These are phyloP conservation scores for Amanita rubescens DNA, from an alignment of 768 basidiomycete species.

Conservation along the genomic window DNA sequence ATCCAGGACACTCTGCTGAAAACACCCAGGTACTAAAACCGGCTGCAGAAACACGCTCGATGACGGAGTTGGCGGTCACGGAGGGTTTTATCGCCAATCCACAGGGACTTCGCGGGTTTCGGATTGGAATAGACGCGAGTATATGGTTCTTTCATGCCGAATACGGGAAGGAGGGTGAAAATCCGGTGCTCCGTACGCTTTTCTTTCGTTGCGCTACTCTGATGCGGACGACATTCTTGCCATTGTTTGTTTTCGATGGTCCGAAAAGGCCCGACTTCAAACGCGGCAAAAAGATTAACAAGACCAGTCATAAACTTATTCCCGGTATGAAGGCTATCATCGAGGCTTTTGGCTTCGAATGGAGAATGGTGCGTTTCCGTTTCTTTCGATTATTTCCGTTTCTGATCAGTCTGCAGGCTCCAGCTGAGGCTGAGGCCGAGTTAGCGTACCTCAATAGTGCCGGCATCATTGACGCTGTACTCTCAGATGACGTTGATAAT, in stretches of 20 bases:
- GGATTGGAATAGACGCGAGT: conserved; percentile 83
- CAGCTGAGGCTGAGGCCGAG: conserved; percentile 94
- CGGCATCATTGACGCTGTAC: conserved; percentile 79
- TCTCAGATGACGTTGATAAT: conserved; percentile 92
- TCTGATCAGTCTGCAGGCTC: conserved; percentile 48
- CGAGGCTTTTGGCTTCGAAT: conserved; percentile 75
- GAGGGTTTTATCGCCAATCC: conserved; percentile 71
- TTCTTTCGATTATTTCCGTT: conserved; percentile 12
- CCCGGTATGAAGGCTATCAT: conserved; percentile 75
- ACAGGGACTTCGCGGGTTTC: conserved; percentile 59
- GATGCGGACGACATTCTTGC: conserved; percentile 71
- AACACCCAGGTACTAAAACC: conserved; percentile 24
- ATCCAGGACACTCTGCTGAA: not conserved
- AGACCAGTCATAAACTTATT: conserved; percentile 54
- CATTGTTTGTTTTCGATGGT: conserved; percentile 90
- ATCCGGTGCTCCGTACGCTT: conserved; percentile 73
- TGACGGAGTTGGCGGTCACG: conserved; percentile 66
- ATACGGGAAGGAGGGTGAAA: conserved; percentile 73
- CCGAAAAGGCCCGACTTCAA: conserved; percentile 78
- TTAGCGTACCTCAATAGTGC: conserved; percentile 78
- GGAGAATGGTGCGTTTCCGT: conserved; percentile 45
- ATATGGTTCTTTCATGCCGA: conserved; percentile 82
- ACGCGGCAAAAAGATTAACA: conserved; percentile 64
- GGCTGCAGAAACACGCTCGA: conserved; percentile 61
- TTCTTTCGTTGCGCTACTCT: conserved; percentile 84